Base-by-base conservation (phyloP, 495 filamentous ascomycete species). In the Chaetomium cochliodes region DNA sequence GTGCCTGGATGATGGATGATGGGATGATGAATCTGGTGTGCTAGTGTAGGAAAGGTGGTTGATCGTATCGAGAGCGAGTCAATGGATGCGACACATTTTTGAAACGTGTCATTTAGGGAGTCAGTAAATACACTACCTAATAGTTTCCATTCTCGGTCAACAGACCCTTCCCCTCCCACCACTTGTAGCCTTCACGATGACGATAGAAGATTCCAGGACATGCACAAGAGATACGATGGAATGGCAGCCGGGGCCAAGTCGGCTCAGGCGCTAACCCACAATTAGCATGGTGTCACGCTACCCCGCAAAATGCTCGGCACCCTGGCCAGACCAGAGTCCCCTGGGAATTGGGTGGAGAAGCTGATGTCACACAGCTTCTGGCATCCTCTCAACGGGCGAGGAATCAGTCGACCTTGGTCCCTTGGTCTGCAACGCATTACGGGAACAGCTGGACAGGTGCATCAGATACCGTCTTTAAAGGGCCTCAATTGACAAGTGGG, bases 301-400 rank as follows among this genome's bases (percentile, higher is more conserved):
- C 73, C 73, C 72, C 73, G 71, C 73, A 72, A 67, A 65, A 59
- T 62, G 52, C 58, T 49, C 54, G 63, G 30, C 39, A 25, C 23
- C 44, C 39, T 33, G 61, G 64, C 30, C 33, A 58, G 47, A 20
- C 65, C 41, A 47, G 64, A 59, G 63, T 65, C 65, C 70, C 64
- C 66, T 37, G 33, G 70, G 65, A 59, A 70, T 68, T 16, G 44
- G 57, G 63, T 55, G 53, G 61, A 59, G 62, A 60, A 49, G 28
- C 63, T 72, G 72, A 74, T 71, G 70, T 74, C 72, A 74, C 72
- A 67, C 63, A 53, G 62, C 22, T 58, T 16, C 8, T 23, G 39
- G n/a, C 44, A 60, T 46, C 22, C 26, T 33, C 44, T 3, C 33
- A 41, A 30, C 28, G 22, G 20, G 2, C 28, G 37, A 33, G 25